These are phyloP conservation scores for Arachnopeziza araneosa DNA, from an alignment of 2,329 filamentous ascomycete species.

Conservation along the genomic window DNA sequence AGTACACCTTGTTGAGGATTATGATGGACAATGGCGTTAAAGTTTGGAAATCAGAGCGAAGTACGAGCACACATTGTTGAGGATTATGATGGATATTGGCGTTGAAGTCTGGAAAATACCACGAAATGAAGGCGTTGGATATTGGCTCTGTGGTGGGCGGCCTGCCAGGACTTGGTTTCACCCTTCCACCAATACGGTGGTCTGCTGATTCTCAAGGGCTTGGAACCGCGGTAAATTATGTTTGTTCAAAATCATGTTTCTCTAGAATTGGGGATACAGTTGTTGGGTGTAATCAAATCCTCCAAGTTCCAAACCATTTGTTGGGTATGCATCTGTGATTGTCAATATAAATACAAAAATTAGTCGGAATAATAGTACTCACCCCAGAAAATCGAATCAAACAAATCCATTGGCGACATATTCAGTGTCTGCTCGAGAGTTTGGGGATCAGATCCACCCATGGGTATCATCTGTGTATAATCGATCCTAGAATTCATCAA, in stretches of 20 bases:
- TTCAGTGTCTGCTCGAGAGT: slow-evolving; percentile 50
- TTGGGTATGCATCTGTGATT: slow-evolving; percentile 14
- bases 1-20: no score
- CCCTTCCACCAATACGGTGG: background rate
- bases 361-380: slow-evolving; percentile 28
- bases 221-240: background rate
- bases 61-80: background rate
- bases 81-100: background rate
- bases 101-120: no score
- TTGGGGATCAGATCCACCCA: slow-evolving; percentile 36
- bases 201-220: background rate
- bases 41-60: no score
- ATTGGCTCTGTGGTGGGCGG: background rate
- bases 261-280: slow-evolving; percentile 19
- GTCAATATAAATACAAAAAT: background rate
- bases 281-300: slow-evolving; percentile 21
- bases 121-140: background rate
- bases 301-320: slow-evolving; percentile 14
- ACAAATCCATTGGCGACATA: slow-evolving; percentile 63
- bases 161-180: background rate
- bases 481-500: slow-evolving; percentile 28
- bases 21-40: no score
- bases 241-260: background rate
- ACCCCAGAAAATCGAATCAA: slow-evolving; percentile 66
- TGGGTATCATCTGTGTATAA: slow-evolving; percentile 34